Percentiles rank a stretch among this genome's conserved stretches.
phyloP scores from a whole-genome alignment of 192 early-diverging fungal species.

The Thamnidium elegans region DNA sequence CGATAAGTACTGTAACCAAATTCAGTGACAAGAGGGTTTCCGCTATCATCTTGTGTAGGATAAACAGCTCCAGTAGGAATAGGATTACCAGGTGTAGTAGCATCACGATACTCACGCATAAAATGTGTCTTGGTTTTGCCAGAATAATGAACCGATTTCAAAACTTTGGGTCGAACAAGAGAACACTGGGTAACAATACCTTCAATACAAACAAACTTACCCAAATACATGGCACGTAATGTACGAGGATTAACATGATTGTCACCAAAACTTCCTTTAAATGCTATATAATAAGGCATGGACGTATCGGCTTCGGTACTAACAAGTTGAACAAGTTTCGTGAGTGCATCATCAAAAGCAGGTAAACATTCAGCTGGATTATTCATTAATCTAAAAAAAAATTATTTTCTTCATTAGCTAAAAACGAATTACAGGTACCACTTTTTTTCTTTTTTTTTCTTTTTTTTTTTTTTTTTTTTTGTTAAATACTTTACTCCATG shows the following conservation, averaged over 20 bases:
- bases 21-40: conserved; percentile 89
- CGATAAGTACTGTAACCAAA: conserved; percentile 87
- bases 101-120: conserved; percentile 84
- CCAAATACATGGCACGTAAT: conserved; percentile 73
- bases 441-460: not conserved
- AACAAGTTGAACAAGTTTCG: conserved; percentile 46
- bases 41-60: conserved; percentile 93
- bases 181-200: conserved; percentile 99
- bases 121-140: conserved; percentile 80
- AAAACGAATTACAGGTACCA: not conserved
- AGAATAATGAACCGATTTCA: conserved; percentile 88
- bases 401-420: not conserved
- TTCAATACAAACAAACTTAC: conserved; percentile 89
- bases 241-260: conserved; percentile 85
- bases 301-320: conserved; percentile 34
- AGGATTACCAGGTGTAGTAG: conserved; percentile 67
- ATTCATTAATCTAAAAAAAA: conserved; percentile 53
- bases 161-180: conserved; percentile 93
- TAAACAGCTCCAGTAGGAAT: conserved; percentile 78
- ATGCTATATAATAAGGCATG: conserved; percentile 69
- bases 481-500: conserved; percentile 51
- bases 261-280: conserved; percentile 91
- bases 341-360: conserved; percentile 75
- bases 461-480: conserved; percentile 1
- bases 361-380: conserved; percentile 83